A percentile compares a stretch with the other conserved stretches of the same genome.
These are phyloP conservation scores for Corylus avellana DNA, from an alignment of 306 rosid species.

Conservation along the genomic window DNA sequence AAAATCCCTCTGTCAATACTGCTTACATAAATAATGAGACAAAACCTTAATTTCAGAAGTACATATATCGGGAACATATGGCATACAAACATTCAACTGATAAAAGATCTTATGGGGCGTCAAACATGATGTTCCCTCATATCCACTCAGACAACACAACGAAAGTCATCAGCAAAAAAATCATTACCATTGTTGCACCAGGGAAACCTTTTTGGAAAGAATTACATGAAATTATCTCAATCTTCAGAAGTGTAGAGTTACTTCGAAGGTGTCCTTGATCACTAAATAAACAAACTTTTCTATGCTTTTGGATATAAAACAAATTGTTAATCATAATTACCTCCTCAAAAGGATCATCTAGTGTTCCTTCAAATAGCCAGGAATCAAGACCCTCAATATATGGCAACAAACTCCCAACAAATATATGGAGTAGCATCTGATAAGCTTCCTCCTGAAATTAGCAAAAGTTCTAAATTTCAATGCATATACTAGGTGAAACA, in stretches of 20 bases:
- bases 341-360: conserved; percentile 94
- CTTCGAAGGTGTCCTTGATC: conserved; percentile 2
- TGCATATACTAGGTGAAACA: conserved; percentile 28
- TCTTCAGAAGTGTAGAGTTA: not conserved
- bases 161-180: not conserved
- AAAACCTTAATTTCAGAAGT: not conserved
- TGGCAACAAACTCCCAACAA: conserved; percentile 85
- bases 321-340: conserved; percentile 46
- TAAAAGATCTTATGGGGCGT: not conserved
- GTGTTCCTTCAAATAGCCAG: conserved; percentile 97
- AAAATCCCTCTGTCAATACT: conserved; percentile 12
- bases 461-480: conserved; percentile 30
- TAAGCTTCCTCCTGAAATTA: conserved; percentile 81
- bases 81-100: not conserved
- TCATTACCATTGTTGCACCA: conserved; percentile 1
- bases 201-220: not conserved
- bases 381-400: conserved; percentile 93
- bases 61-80: conserved; percentile 3
- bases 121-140: not conserved
- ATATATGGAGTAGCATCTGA: conserved; percentile 78
- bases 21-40: conserved; percentile 1
- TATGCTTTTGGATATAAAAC: conserved; percentile 8
- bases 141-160: not conserved
- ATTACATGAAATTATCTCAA: conserved; percentile 17
- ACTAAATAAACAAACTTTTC: conserved; percentile 15